These are phyloP conservation scores for Epichloe festucae DNA, from an alignment of 2,329 filamentous ascomycete genomes.

Conservation along the genomic window DNA sequence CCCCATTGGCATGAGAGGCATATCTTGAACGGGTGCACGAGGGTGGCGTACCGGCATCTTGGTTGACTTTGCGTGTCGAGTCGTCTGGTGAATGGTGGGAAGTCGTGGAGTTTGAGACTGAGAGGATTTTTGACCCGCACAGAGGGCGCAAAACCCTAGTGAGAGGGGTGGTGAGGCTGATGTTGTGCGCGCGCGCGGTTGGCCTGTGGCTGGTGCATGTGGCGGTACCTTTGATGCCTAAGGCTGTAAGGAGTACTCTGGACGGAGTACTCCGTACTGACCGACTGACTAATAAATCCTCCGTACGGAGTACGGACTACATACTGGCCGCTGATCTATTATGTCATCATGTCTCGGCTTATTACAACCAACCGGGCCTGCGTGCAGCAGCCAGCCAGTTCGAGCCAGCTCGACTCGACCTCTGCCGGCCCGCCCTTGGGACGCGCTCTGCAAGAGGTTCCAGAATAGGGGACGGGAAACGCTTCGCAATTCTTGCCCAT, in stretches of 20 bases:
- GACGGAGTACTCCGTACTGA: too few relatives aligned
- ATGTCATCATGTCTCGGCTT: too few relatives aligned
- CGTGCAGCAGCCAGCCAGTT: neutral
- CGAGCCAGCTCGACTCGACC: neutral
- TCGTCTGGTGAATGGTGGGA: constrained; percentile 21
- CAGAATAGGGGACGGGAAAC: constrained; percentile 9
- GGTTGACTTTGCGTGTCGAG: constrained; percentile 25
- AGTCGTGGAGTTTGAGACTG: constrained; percentile 18
- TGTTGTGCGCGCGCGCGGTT: neutral
- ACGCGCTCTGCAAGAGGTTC: neutral
- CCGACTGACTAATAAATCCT: neutral
- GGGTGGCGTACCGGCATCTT: constrained; percentile 28
- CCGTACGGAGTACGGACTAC: too few relatives aligned
- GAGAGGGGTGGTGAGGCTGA: constrained; percentile 1
- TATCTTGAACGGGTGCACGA: constrained; percentile 4
- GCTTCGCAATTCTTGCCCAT: constrained; percentile 5
- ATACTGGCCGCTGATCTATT: too few relatives aligned
- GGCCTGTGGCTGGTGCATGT: neutral
- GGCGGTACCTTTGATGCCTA: neutral
- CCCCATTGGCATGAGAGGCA: neutral
- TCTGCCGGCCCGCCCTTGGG: neutral
- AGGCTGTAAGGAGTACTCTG: neutral
- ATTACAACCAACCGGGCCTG: too few relatives aligned
- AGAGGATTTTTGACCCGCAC: constrained; percentile 22
- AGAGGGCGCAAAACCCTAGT: constrained; percentile 27